These are phyloP conservation scores for Trichoderma sp. DNA, from an alignment of 2,329 filamentous ascomycete genomes.

Conservation along the genomic window DNA sequence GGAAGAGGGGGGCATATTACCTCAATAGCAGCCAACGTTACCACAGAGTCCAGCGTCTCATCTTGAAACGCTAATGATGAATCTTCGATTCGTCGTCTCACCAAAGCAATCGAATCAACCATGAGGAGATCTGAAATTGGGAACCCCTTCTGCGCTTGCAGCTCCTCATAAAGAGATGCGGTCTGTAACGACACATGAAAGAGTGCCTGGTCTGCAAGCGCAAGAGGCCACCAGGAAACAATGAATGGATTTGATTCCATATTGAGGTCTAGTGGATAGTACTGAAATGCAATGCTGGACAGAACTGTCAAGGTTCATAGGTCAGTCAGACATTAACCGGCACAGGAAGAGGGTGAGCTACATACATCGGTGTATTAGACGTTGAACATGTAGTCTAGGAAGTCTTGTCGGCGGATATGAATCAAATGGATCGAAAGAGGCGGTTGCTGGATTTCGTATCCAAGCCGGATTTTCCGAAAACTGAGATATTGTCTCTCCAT, in stretches of 20 bases:
- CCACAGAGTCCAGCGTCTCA: slow-evolving; percentile 5
- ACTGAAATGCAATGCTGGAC: slow-evolving; percentile 8
- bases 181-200: slow-evolving; percentile 16
- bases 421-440: slow-evolving; percentile 10
- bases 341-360: neutral
- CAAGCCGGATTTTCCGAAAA: slow-evolving; percentile 7
- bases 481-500: neutral
- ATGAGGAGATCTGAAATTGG: slow-evolving; percentile 10
- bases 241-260: slow-evolving; percentile 13
- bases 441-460: slow-evolving; percentile 8
- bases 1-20: neutral
- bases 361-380: slow-evolving; percentile 6
- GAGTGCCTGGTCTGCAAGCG: neutral
- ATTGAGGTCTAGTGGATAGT: slow-evolving; percentile 6
- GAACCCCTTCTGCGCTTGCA: slow-evolving; percentile 9
- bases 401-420: slow-evolving; percentile 13
- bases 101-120: slow-evolving; percentile 2
- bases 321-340: neutral
- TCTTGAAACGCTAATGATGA: slow-evolving; percentile 9
- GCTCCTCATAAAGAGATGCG: slow-evolving; percentile 11
- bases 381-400: slow-evolving; percentile 1
- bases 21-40: slow-evolving; percentile 11
- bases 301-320: neutral
- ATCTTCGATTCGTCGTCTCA: neutral
- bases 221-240: slow-evolving; percentile 15